phyloP scores from a whole-genome alignment of 768 basidiomycete species.

The Amanita rimosa region DNA sequence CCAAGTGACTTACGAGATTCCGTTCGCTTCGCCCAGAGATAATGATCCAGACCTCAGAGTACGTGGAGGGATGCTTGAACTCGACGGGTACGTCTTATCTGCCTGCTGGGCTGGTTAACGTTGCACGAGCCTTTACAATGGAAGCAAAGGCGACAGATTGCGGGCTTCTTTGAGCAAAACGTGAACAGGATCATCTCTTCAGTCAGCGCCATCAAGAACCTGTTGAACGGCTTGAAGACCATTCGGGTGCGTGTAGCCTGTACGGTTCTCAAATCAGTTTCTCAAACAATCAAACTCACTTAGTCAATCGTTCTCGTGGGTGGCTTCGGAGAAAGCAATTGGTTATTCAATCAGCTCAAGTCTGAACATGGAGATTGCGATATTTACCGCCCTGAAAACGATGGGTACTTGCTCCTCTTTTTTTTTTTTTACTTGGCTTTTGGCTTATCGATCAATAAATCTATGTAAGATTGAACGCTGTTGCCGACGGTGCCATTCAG shows the following conservation, averaged over 20 bases:
- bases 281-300: not conserved
- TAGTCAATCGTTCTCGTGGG: conserved; percentile 6
- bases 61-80: conserved; percentile 27
- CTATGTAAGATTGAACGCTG: conserved; percentile 18
- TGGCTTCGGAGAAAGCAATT: conserved; percentile 4
- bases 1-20: conserved; percentile 24
- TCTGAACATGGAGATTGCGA: not conserved
- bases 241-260: not conserved
- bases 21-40: conserved; percentile 27
- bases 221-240: not conserved
- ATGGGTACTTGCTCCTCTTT: not conserved
- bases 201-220: not conserved
- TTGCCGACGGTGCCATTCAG: conserved; percentile 19
- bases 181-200: not conserved
- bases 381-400: conserved; percentile 2
- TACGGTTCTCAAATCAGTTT: not conserved
- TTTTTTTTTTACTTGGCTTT: not conserved
- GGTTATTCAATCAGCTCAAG: not conserved
- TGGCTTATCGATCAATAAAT: not conserved
- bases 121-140: not conserved
- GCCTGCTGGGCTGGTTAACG: not conserved
- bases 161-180: conserved; percentile 3
- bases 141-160: conserved; percentile 5
- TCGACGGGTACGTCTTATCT: conserved; percentile 16
- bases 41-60: conserved; percentile 26